Evolutionary conservation across 192 early-diverging fungal genomes (phyloP).

Genomic region (Coemansia sp.): DNA sequence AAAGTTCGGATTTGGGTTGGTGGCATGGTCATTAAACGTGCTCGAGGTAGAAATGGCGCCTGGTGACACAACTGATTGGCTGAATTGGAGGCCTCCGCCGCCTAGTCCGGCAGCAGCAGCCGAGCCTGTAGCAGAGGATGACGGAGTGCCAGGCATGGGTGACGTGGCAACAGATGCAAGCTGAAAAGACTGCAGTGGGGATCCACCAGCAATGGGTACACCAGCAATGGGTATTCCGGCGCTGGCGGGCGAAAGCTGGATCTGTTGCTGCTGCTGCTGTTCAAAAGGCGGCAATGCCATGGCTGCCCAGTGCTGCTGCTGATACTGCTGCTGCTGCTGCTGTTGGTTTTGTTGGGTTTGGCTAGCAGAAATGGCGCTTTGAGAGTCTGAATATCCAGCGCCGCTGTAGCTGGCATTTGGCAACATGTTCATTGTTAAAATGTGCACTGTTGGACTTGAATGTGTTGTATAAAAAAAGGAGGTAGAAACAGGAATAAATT

Average conservation of each 20-base stretch:
- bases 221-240: background rate
- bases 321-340: background rate
- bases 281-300: background rate
- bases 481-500: too few relatives aligned
- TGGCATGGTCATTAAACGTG: background rate
- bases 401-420: too few relatives aligned
- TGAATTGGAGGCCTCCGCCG: background rate
- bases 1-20: conserved; percentile 5
- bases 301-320: background rate
- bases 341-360: background rate
- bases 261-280: background rate
- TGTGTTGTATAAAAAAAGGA: too few relatives aligned
- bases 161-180: conserved; percentile 8
- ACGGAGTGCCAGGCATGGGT: background rate
- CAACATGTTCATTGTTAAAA: too few relatives aligned
- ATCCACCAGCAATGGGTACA: background rate
- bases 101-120: background rate
- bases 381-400: too few relatives aligned
- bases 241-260: conserved; percentile 2
- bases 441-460: too few relatives aligned
- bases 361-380: background rate
- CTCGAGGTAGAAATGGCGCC: background rate
- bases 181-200: background rate
- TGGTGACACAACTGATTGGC: conserved; percentile 6
- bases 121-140: background rate